phyloP scores from a whole-genome alignment of 129 eudicot genomes.

The Lactuca saligna region DNA sequence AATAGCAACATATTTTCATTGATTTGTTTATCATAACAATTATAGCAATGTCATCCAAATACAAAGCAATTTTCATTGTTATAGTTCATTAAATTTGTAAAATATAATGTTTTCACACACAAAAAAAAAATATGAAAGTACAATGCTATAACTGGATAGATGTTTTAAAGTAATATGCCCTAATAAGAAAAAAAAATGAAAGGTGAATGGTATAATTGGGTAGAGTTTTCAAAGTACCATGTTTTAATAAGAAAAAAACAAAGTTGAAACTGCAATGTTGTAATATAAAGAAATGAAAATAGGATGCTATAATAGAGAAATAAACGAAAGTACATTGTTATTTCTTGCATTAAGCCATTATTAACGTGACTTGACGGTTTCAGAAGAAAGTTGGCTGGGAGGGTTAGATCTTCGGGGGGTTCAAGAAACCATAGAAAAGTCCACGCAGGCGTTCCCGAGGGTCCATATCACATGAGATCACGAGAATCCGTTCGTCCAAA shows the following conservation, averaged over 20 bases:
- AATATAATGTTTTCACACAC: not conserved
- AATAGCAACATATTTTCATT: too few species aligned
- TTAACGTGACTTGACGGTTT: slow-evolving; percentile 4
- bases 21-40: not conserved
- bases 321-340: not conserved
- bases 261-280: not conserved
- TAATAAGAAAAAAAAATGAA: not conserved
- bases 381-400: slow-evolving; percentile 54
- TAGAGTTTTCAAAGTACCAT: not conserved
- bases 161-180: not conserved
- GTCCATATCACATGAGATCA: slow-evolving; percentile 21
- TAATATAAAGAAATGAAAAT: not conserved
- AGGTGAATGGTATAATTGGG: not conserved
- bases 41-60: not conserved
- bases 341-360: not conserved
- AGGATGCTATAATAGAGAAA: not conserved
- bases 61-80: not conserved
- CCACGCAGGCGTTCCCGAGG: slow-evolving; percentile 35
- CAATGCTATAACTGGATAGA: not conserved
- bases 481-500: slow-evolving; percentile 15
- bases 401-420: slow-evolving; percentile 32
- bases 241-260: too few species aligned
- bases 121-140: not conserved
- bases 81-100: not conserved
- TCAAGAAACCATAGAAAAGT: slow-evolving; percentile 47